Evolutionary conservation across 2,329 filamentous ascomycete genomes (phyloP), one percentile per base, ranked within the genome.

Genomic region (Fusarium protoensiforme): DNA sequence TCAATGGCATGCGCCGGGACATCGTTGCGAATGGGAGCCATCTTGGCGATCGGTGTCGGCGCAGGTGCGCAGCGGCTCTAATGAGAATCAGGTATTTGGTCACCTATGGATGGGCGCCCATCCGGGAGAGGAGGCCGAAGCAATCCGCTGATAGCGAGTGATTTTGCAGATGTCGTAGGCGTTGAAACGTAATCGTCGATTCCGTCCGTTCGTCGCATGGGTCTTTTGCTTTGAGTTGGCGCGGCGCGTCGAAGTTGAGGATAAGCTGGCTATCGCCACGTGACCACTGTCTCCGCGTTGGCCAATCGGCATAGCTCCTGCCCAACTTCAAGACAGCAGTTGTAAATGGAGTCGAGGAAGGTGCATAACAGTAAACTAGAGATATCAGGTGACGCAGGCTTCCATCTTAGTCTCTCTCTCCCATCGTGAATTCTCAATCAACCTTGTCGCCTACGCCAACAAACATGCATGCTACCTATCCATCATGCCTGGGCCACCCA

Each of bases 1-100:
- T 91, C 88, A 81, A 92, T 89, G 62, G 79, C 68, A 77, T 86
- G 84, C 75, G 80, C 73, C 59, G 81, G 80, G 67, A 81, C 78
- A 61, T 85, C 83, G 69, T 79, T 80, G 58, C 80, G 77, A 60
- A 81, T 75, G 56, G 80, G 78, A 36, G 80, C 80, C 81, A 83
- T 83, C 39, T 59, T 77, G 73, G 35, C 35, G 41, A 64, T 67
- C 29, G 33, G 59, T 41, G 20, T 43, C 46, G 70, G 61, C 46
- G 70, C 48, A 58, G 62, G 27, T 31, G 56, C 56, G 54, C 46
- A 41, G 69, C 22, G 35, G 39, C 24, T 61, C 53, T 29, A 41
- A 72, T 57, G 59, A 48, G 38, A 53, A 68, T 62, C 65, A 16
- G 41, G 54, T 61, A 61, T 54, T 31, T 71, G 27, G 24, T 51